Base-by-base conservation (phyloP, 805 yeast species). In the Candida methanosorbosa region DNA sequence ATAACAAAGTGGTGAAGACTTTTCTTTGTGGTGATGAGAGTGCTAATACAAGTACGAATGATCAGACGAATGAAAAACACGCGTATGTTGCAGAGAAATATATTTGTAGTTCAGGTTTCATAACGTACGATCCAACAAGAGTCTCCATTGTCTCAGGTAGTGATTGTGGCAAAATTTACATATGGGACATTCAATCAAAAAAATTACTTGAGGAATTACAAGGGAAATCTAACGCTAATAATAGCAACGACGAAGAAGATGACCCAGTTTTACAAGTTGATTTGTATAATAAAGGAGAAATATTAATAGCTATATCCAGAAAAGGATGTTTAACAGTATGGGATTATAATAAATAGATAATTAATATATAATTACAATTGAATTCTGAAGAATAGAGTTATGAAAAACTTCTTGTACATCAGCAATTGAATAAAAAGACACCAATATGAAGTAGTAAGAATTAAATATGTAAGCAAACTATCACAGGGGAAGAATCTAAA, bases 1-100 rank as follows among this genome's bases (percentile, higher is more conserved):
- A 75, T 44, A 84, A 85, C 48, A 71, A 70, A 42, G 88, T 85
- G 18, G 81, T 85, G 23, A 84, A 86, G 52, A 84, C 95, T 3
- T 31, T 18, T 30, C 29, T 34, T 22, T 32, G 7, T 41, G 29
- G 18, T 24, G 23, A 31, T 17, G 29, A 24, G 4, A 14, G 22
- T 9, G 22, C 49, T 16, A 33, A 18, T 27, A 27, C 29, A 16
- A 27, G 17, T 27, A 11, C 9, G 11, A 27, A 27, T 27, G 13
- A 16, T 5, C n/a, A n/a, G n/a, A n/a, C n/a, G n/a, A 12, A 17
- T 27, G 20, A 27, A 9, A 49, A 45, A 6, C 50, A 8, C 5
- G 32, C 21, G 9, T 30, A 27, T 6, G 18, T 19, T 18, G 14
- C 12, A 9, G 76, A 68, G 40, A 74, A 72, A 41, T 79, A 58